phyloP scores from a whole-genome alignment of 2,329 filamentous ascomycete genomes.

The Arthroderma sp. region DNA sequence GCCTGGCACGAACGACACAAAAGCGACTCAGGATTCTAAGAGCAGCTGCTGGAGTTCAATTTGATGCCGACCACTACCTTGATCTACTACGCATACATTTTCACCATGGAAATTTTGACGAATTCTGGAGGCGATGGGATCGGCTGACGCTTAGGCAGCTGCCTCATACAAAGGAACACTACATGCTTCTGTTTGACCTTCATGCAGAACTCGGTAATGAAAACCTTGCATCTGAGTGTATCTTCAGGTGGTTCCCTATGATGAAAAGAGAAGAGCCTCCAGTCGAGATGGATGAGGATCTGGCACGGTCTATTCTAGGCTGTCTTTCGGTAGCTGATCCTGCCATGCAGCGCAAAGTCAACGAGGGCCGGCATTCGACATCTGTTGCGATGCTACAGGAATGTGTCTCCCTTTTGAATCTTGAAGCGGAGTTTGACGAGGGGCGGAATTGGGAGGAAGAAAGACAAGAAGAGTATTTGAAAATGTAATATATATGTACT shows the following conservation, averaged over 20 bases:
- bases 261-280: slow-evolving; percentile 44
- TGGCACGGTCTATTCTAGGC: slow-evolving; percentile 38
- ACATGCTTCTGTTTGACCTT: slow-evolving; percentile 39
- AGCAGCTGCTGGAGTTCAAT: slow-evolving; percentile 17
- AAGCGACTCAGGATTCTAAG: slow-evolving; percentile 18
- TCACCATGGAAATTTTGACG: slow-evolving; percentile 36
- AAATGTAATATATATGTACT: no score
- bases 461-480: no score
- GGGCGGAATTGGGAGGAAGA: no score
- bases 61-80: slow-evolving; percentile 18
- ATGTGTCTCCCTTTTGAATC: no score
- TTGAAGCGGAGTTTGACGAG: no score
- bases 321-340: slow-evolving; percentile 47
- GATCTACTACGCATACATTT: slow-evolving; percentile 24
- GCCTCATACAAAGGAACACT: slow-evolving; percentile 41
- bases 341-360: slow-evolving; percentile 26
- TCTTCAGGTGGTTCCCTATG: slow-evolving; percentile 44
- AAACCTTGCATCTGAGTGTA: slow-evolving; percentile 32
- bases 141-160: slow-evolving; percentile 38
- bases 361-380: slow-evolving; percentile 1
- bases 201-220: slow-evolving; percentile 36
- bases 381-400: no score
- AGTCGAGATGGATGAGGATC: slow-evolving; percentile 31
- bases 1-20: no score
- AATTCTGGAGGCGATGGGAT: slow-evolving; percentile 50